Evolutionary conservation across 2,329 filamentous ascomycete genomes (phyloP).

Genomic region (Pseudogymnoascus destructans): DNA sequence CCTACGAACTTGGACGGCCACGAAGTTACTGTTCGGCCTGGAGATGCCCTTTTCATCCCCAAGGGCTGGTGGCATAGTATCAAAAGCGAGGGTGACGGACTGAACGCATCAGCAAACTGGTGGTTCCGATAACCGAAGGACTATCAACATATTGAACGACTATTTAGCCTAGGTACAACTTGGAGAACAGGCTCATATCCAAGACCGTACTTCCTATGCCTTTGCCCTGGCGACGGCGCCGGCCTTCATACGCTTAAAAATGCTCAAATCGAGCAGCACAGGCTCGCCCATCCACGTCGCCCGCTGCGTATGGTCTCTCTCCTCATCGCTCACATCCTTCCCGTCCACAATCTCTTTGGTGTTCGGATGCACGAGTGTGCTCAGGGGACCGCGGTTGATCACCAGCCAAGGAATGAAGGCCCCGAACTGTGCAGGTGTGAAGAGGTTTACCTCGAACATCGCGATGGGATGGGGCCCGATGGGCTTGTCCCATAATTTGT

Average conservation of each 20-base stretch:
- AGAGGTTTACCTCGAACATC: constrained; percentile 89
- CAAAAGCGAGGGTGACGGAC: constrained; percentile 41
- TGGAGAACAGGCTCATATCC: not conserved
- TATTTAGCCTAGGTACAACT: not conserved
- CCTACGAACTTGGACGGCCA: constrained; percentile 11
- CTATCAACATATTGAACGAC: not conserved
- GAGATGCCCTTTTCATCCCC: constrained; percentile 67
- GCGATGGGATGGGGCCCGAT: constrained; percentile 70
- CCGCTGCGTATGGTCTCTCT: constrained; percentile 28
- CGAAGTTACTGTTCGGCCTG: constrained; percentile 41
- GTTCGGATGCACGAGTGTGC: constrained; percentile 72
- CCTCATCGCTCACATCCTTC: constrained; percentile 20
- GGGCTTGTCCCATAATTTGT: constrained; percentile 62
- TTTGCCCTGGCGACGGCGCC: not conserved
- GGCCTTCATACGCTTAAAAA: constrained; percentile 30
- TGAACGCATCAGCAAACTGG: constrained; percentile 45
- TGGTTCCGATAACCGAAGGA: constrained; percentile 51
- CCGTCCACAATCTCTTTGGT: constrained; percentile 38
- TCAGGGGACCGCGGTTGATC: constrained; percentile 68
- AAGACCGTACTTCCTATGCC: not conserved
- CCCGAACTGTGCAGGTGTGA: constrained; percentile 76
- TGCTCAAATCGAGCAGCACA: constrained; percentile 43
- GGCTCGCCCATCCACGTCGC: constrained; percentile 65
- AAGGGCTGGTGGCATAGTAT: constrained; percentile 82
- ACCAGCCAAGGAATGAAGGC: constrained; percentile 79